These are phyloP conservation scores for Gnomoniopsis smithogilvyi DNA, from an alignment of 2,329 filamentous ascomycete species.

Conservation along the genomic window DNA sequence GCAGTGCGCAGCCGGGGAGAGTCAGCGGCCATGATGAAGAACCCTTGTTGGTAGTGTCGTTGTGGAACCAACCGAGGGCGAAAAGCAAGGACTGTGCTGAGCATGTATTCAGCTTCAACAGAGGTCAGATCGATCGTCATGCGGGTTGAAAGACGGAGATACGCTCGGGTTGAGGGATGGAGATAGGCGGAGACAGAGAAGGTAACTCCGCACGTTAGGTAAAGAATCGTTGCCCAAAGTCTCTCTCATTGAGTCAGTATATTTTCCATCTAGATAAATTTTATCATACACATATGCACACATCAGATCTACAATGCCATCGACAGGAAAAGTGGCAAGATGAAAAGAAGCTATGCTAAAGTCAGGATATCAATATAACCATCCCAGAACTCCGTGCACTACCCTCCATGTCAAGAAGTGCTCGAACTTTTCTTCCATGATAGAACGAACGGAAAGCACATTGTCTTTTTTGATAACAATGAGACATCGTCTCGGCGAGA, in stretches of 20 bases:
- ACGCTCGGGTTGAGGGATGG: not conserved
- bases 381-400: not conserved
- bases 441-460: not conserved
- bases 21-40: not conserved
- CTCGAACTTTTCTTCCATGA: not conserved
- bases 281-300: not conserved
- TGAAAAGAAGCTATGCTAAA: not conserved
- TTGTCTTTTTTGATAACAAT: not conserved
- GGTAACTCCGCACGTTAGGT: not conserved
- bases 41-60: not conserved
- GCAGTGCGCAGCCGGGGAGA: conserved; percentile 10
- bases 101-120: no score
- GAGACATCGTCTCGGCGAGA: not conserved
- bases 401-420: not conserved
- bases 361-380: not conserved
- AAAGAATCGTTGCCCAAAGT: not conserved
- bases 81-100: no score
- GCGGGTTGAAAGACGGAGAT: not conserved
- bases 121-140: no score
- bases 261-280: not conserved
- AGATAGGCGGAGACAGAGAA: not conserved
- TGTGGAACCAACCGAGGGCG: no score
- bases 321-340: not conserved
- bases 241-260: not conserved
- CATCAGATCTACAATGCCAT: not conserved